Evolutionary conservation across 2,329 filamentous ascomycete genomes (phyloP).

Genomic region (Colletotrichum graminicola): DNA sequence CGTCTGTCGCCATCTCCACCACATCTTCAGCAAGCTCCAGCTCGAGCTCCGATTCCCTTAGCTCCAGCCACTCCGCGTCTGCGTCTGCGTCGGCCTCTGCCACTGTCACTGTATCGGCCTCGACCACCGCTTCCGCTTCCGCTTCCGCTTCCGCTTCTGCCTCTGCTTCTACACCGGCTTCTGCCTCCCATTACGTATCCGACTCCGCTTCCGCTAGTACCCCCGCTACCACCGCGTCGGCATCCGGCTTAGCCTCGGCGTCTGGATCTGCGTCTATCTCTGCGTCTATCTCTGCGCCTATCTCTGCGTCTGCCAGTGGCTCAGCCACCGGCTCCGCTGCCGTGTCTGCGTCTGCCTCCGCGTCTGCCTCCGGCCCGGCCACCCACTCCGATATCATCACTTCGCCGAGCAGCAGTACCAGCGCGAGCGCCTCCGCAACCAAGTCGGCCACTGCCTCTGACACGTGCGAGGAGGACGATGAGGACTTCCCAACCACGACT

Average conservation of each 20-base stretch:
- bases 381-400: slow-evolving; percentile 14
- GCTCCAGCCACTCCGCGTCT: slow-evolving; percentile 7
- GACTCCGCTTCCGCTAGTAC: slow-evolving; percentile 8
- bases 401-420: slow-evolving; percentile 14
- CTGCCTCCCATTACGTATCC: slow-evolving; percentile 10
- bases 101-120: slow-evolving; percentile 26
- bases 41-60: slow-evolving; percentile 12
- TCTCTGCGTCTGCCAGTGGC: slow-evolving; percentile 21
- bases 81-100: slow-evolving; percentile 10
- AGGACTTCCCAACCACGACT: slow-evolving; percentile 17
- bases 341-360: slow-evolving; percentile 15
- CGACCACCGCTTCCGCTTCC: slow-evolving; percentile 9
- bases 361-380: slow-evolving; percentile 25
- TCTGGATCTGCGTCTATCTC: slow-evolving; percentile 27
- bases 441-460: slow-evolving; percentile 26
- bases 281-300: slow-evolving; percentile 31
- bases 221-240: slow-evolving; percentile 8
- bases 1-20: slow-evolving; percentile 34
- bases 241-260: not conserved
- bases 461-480: slow-evolving; percentile 39
- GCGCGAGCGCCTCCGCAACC: slow-evolving; percentile 21
- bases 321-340: slow-evolving; percentile 23
- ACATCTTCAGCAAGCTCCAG: slow-evolving; percentile 35
- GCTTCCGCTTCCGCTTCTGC: slow-evolving; percentile 13
- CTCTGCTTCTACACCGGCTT: slow-evolving; percentile 5